phyloP scores from a whole-genome alignment of 2,329 filamentous ascomycete species.

The Colletotrichum gigasporum region DNA sequence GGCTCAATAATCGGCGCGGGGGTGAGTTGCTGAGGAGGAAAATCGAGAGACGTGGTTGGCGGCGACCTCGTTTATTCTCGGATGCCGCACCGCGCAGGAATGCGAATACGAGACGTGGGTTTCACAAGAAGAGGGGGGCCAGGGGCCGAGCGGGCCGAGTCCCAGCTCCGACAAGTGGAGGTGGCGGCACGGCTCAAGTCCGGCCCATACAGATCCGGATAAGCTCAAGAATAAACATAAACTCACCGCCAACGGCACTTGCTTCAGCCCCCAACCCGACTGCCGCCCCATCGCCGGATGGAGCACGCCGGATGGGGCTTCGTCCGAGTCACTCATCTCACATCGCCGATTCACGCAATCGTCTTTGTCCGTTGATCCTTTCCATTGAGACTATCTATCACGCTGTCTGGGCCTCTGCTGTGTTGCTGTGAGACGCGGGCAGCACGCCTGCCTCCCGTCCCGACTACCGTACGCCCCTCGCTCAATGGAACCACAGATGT shows the following conservation, averaged over 20 bases:
- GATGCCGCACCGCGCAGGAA: conserved; percentile 7
- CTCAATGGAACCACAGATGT: conserved; percentile 15
- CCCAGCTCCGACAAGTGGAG: background rate
- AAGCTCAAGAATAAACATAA: background rate
- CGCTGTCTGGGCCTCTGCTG: conserved; percentile 13
- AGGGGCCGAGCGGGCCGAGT: conserved; percentile 14
- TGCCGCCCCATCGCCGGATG: no score
- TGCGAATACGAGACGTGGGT: conserved; percentile 28
- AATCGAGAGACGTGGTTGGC: conserved; percentile 23
- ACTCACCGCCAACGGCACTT: background rate
- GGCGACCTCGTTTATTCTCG: conserved; percentile 29
- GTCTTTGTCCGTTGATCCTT: conserved; percentile 16
- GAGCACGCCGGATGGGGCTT: no score
- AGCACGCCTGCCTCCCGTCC: conserved; percentile 3
- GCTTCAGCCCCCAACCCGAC: no score
- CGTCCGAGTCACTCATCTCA: background rate
- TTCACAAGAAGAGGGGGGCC: background rate
- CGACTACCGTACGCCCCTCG: background rate
- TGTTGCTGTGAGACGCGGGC: conserved; percentile 13
- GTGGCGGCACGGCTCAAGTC: background rate
- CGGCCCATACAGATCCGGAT: background rate
- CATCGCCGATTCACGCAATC: background rate
- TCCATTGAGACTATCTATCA: conserved; percentile 31
- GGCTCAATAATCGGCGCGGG: conserved; percentile 3
- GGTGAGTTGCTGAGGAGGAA: conserved; percentile 23